Evolutionary conservation across 257 asterid genomes (phyloP).

Genomic region (Nicotiana otophora): DNA sequence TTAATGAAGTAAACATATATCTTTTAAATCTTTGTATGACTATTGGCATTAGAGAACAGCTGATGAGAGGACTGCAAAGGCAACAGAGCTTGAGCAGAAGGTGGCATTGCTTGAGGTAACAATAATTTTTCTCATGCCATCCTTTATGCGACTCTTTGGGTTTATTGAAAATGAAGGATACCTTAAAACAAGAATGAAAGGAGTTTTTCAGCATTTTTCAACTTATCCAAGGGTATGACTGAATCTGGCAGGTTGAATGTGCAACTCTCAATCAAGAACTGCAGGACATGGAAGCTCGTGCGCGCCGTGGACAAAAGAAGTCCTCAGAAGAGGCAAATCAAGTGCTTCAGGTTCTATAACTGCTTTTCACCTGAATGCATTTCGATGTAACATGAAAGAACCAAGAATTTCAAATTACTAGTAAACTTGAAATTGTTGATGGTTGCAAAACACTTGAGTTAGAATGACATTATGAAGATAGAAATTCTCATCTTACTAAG

Average conservation of each 20-base stretch:
- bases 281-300: slow-evolving; percentile 93
- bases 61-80: slow-evolving; percentile 89
- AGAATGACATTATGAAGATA: not conserved
- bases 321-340: slow-evolving; percentile 90
- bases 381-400: not conserved
- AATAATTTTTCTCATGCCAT: not conserved
- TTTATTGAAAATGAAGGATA: not conserved
- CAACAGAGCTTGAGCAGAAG: slow-evolving; percentile 97
- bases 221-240: not conserved
- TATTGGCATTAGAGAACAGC: slow-evolving; percentile 67
- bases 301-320: slow-evolving; percentile 89
- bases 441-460: not conserved
- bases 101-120: slow-evolving; percentile 93
- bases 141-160: slow-evolving; percentile 5
- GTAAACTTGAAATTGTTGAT: not conserved
- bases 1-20: not conserved
- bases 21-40: not conserved
- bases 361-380: not conserved
- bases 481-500: not conserved
- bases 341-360: slow-evolving; percentile 69
- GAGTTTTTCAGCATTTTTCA: not conserved
- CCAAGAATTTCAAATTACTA: not conserved
- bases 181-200: not conserved
- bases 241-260: slow-evolving; percentile 71
- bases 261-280: slow-evolving; percentile 90